Evolutionary conservation across 2,329 filamentous ascomycete species (phyloP), one percentile per base, ranked within the genome.

Genomic region (Xylogone sp.): DNA sequence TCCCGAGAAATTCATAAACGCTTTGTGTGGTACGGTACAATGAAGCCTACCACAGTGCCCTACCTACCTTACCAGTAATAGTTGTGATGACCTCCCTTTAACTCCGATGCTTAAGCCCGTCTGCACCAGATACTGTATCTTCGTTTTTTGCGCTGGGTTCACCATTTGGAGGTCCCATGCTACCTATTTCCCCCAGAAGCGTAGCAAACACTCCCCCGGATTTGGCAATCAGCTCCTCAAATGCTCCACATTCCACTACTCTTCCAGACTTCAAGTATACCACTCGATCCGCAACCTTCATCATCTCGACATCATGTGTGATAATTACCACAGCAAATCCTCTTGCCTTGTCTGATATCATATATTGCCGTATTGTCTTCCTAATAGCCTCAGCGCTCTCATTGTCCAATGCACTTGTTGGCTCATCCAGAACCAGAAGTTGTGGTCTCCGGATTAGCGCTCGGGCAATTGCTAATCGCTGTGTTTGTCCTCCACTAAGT

Each of bases 261-360:
- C 80, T 73, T 2, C 80, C 77, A 0, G 83, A 79, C n/a, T 88
- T 79, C 22, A 95, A 75, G 53, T 97, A 82, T 1, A 93, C 74
- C 7, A 97, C 74, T 43, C 81, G 76, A 64, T 90, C 84, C 1
- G 87, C 88, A 53, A 89, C 80, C 52, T 78, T 77, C 88, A 97
- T 97, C 90, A 96, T 95, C 63, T 93, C 86, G 55, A 74, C 76
- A 51, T 79, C 82, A 69, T 97, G 93, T 46, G 91, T 96, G 39
- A 96, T 86, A 21, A 95, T 78, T 16, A 97, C 75, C 0, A 96
- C 82, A 0, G 87, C 87, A 67, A 90, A 78, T 0, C 71, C 73
- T 3, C 62, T 55, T 12, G 61, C 60, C 49, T 45, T 7, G 48
- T 42, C 43, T 53, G 50, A 20, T 54, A 46, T 54, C 12, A 85